Base-by-base conservation (phyloP, 2,329 filamentous ascomycete species). In the Balansia obtecta region DNA sequence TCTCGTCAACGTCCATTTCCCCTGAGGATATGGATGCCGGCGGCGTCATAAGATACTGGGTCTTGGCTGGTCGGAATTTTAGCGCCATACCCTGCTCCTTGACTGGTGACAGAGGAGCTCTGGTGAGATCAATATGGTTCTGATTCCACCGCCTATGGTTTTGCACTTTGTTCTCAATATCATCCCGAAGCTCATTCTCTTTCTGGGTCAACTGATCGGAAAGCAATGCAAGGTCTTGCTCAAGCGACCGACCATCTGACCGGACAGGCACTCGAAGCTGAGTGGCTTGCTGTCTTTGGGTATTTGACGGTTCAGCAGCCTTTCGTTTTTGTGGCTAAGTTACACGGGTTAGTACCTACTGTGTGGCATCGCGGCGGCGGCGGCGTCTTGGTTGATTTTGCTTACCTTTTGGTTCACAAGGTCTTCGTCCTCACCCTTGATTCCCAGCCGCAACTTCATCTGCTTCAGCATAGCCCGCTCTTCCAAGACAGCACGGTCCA, bases 121-220 rank as follows among this genome's bases (percentile, higher is more conserved):
- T 82, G 54, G 91, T 96, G 63, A 89, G 77, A 70, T 97, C 90
- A 60, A 94, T 79, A 71, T 88, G 89, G 62, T 87, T 85, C 59
- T 86, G 77, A 68, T 96, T 96, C 89, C 91, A 96, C 64, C 86
- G 83, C 59, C 85, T 81, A 69, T 96, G 91, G 68, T 93, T 91
- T 60, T 85, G 78, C 50, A 94, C 82, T 68, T 94, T 91, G 59
- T 81, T 81, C 65, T 94, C 87, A 64, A 97, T 88, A 61, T 94
- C 88, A 56, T 76, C 76, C 55, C 85, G 77, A 57, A 96, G 82
- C 59, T 86, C 81, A 57, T 86, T 88, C 58, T 91, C 85, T 66
- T 87, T 88, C 66, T 95, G 87, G 42, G 82, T 81, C 50, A 85
- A 76, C 58, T 88, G 79, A 60, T 95, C 88, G 54, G 85, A 77